A percentile compares a stretch with the other conserved stretches of the same genome.
phyloP scores from a whole-genome alignment of 2,329 filamentous ascomycete species.

The Aspergillus thermomutatus region DNA sequence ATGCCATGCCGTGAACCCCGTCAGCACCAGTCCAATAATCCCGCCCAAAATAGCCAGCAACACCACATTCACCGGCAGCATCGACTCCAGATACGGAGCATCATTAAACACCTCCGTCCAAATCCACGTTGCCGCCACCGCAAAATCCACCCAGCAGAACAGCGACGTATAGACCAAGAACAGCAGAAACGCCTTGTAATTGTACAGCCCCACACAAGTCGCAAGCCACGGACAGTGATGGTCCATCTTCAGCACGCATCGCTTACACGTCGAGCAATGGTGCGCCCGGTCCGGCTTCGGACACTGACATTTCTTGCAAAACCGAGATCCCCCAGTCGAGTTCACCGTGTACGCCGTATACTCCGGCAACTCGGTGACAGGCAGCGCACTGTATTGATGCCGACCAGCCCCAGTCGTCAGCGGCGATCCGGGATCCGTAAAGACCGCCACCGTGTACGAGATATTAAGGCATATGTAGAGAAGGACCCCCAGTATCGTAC shows the following conservation, averaged over 20 bases:
- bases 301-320: conserved; percentile 96
- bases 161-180: conserved; percentile 87
- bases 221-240: conserved; percentile 98
- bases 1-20: conserved; percentile 90
- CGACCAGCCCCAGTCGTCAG: conserved; percentile 32
- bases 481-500: conserved; percentile 62
- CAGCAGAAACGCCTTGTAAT: conserved; percentile 92
- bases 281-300: conserved; percentile 94
- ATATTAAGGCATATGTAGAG: conserved; percentile 79
- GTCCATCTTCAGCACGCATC: conserved; percentile 98
- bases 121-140: conserved; percentile 75
- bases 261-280: conserved; percentile 91
- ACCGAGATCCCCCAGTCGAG: conserved; percentile 78
- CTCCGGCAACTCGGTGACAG: conserved; percentile 62
- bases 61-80: conserved; percentile 88
- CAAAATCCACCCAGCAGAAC: conserved; percentile 79
- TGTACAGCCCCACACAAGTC: conserved; percentile 87
- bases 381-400: conserved; percentile 69
- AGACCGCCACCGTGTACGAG: conserved; percentile 90
- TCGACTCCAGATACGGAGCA: conserved; percentile 66
- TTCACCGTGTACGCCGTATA: conserved; percentile 86
- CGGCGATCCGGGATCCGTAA: conserved; percentile 78
- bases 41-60: conserved; percentile 81
- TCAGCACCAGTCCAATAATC: conserved; percentile 85
- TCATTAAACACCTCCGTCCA: conserved; percentile 76